Evolutionary conservation across 805 yeast species (phyloP).

Genomic region (Candida cerambycidarum): DNA sequence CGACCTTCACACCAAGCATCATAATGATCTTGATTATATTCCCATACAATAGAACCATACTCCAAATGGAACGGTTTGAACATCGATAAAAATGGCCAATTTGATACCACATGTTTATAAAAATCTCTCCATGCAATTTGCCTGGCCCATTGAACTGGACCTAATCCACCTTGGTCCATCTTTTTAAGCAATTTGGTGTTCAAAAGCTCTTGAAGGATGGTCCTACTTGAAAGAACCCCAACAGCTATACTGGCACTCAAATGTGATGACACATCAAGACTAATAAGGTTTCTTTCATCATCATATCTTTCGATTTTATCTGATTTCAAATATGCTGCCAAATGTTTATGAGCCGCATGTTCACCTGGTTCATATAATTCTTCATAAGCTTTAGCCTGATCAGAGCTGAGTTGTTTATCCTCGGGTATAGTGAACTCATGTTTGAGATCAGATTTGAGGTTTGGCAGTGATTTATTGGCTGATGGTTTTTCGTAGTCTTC

Average conservation of each 20-base stretch:
- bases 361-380: constrained; percentile 26
- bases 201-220: constrained; percentile 32
- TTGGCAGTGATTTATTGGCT: neutral
- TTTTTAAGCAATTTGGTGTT: constrained; percentile 23
- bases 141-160: constrained; percentile 46
- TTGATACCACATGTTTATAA: constrained; percentile 47
- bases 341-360: constrained; percentile 27
- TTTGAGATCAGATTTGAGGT: neutral
- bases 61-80: constrained; percentile 48
- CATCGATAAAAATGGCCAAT: constrained; percentile 55
- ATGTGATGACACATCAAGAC: constrained; percentile 34
- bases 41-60: constrained; percentile 43
- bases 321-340: constrained; percentile 21
- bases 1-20: constrained; percentile 52
- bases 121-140: constrained; percentile 63
- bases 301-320: constrained; percentile 29
- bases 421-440: constrained; percentile 2
- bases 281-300: constrained; percentile 29
- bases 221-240: constrained; percentile 47
- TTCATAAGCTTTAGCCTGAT: constrained; percentile 8
- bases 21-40: constrained; percentile 40
- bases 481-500: constrained; percentile 8
- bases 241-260: constrained; percentile 47
- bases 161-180: constrained; percentile 27
- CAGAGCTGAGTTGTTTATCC: constrained; percentile 5